A percentile compares a stretch with the other conserved stretches of the same genome.
phyloP scores from a whole-genome alignment of 2,329 filamentous ascomycete genomes.

The Epichloe brachyelytri region DNA sequence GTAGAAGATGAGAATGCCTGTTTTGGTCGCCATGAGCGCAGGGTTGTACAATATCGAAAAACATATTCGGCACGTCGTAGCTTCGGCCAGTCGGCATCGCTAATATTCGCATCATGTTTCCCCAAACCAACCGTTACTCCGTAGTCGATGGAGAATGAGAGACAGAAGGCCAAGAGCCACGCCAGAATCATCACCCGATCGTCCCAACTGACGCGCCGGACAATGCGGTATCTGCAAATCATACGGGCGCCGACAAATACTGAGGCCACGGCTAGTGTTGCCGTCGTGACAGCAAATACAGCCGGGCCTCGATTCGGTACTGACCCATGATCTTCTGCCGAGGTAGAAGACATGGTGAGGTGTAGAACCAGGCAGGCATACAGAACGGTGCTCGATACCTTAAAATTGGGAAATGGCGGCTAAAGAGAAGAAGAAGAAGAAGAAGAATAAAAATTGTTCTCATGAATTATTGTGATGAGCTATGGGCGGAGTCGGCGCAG shows the following conservation, averaged over 20 bases:
- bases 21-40: slow-evolving; percentile 81
- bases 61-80: slow-evolving; percentile 50
- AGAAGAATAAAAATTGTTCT: neutral
- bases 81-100: slow-evolving; percentile 29
- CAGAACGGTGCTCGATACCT: neutral
- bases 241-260: slow-evolving; percentile 65
- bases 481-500: neutral
- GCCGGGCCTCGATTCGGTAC: slow-evolving; percentile 40
- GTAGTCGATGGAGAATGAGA: slow-evolving; percentile 53
- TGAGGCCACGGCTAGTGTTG: slow-evolving; percentile 56
- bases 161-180: slow-evolving; percentile 58
- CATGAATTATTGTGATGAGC: neutral
- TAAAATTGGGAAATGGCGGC: neutral
- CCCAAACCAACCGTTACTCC: slow-evolving; percentile 54
- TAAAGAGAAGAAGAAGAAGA: neutral
- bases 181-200: slow-evolving; percentile 72
- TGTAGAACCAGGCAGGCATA: neutral
- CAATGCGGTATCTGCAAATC: slow-evolving; percentile 58
- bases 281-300: slow-evolving; percentile 58
- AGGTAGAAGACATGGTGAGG: slow-evolving; percentile 6
- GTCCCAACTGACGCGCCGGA: slow-evolving; percentile 59
- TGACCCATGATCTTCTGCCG: slow-evolving; percentile 1
- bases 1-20: slow-evolving; percentile 86
- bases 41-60: slow-evolving; percentile 63
- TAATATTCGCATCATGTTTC: slow-evolving; percentile 50